Conservation (phyloP, 2,329 filamentous ascomycete species). For the Pyrenochaeta sp. region DNA sequence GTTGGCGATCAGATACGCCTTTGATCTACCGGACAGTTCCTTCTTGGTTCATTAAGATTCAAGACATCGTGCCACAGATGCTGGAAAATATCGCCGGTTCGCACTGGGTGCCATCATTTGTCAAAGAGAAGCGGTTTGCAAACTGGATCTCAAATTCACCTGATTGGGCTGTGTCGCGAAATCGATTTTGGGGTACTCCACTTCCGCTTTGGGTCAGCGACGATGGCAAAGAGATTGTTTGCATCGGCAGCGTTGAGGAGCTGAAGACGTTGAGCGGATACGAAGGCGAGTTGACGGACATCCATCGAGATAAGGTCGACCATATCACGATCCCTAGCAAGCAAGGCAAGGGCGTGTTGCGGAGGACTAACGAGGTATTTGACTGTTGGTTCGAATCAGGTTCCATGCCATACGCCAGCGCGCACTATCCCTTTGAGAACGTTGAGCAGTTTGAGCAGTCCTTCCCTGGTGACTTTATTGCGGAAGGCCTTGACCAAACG, state of each 20-base stretch:
- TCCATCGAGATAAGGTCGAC: slow-evolving; percentile 93
- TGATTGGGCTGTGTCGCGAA: slow-evolving; percentile 95
- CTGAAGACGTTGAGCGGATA: slow-evolving; percentile 88
- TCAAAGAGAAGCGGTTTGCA: slow-evolving; percentile 90
- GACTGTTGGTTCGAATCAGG: slow-evolving; percentile 98
- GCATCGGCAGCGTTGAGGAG: slow-evolving; percentile 84
- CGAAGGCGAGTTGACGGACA: slow-evolving; percentile 80
- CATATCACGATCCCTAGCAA: slow-evolving; percentile 93
- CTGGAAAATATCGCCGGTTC: slow-evolving; percentile 88
- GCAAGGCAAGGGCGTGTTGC: slow-evolving; percentile 83
- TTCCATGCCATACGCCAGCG: slow-evolving; percentile 91
- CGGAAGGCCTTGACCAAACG: slow-evolving; percentile 91
- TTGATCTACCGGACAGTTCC: slow-evolving; percentile 92
- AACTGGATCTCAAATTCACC: slow-evolving; percentile 91
- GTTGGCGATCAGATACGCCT: slow-evolving; percentile 92
- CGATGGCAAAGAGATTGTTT: slow-evolving; percentile 85
- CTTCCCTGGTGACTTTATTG: slow-evolving; percentile 94
- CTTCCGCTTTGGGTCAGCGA: slow-evolving; percentile 92
- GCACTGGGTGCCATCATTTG: slow-evolving; percentile 89
- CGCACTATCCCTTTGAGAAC: slow-evolving; percentile 93
- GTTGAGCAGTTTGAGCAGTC: slow-evolving; percentile 79
- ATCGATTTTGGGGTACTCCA: slow-evolving; percentile 95
- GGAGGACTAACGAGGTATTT: slow-evolving; percentile 86
- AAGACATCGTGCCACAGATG: slow-evolving; percentile 84
- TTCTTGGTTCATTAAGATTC: slow-evolving; percentile 93